Conservation (phyloP, 164 flowering plant species). For the Tetrastigma voinierianum region DNA sequence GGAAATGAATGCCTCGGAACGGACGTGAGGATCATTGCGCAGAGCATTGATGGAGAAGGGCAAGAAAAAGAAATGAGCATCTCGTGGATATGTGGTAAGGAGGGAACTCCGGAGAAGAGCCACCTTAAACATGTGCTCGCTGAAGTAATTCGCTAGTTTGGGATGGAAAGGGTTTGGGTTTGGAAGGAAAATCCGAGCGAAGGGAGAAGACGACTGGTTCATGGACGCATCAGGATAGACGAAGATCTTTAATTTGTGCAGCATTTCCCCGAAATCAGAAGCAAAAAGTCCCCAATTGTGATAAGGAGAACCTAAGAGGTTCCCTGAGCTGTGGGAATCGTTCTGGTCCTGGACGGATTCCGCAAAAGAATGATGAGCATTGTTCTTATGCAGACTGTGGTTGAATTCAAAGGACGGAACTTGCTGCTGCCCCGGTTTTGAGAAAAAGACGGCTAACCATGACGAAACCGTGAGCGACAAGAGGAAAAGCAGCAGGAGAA, state of each 20-base stretch:
- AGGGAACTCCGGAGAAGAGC: slow-evolving; percentile 42
- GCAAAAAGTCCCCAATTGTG: slow-evolving; percentile 44
- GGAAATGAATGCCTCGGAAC: slow-evolving; percentile 37
- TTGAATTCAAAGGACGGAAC: not conserved
- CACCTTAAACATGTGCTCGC: slow-evolving; percentile 59
- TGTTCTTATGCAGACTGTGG: not conserved
- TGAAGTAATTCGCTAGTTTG: slow-evolving; percentile 51
- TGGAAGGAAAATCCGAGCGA: slow-evolving; percentile 39
- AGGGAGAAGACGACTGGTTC: slow-evolving; percentile 18
- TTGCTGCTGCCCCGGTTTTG: not conserved
- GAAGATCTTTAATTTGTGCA: slow-evolving; percentile 38
- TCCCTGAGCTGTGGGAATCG: not conserved
- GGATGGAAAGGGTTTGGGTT: slow-evolving; percentile 36
- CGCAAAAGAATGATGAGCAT: not conserved
- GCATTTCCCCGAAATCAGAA: slow-evolving; percentile 40
- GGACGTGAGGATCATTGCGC: slow-evolving; percentile 38
- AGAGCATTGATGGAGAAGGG: slow-evolving; percentile 56
- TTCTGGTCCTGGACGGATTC: not conserved
- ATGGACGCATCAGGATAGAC: slow-evolving; percentile 36
- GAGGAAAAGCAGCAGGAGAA: not conserved
- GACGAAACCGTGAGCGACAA: not conserved
- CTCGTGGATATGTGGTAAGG: slow-evolving; percentile 28
- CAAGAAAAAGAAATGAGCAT: slow-evolving; percentile 52
- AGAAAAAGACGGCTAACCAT: not conserved
- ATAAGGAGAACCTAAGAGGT: slow-evolving; percentile 13